Base-by-base conservation (phyloP, 768 basidiomycete species). In the Leccinum rimulosum region DNA sequence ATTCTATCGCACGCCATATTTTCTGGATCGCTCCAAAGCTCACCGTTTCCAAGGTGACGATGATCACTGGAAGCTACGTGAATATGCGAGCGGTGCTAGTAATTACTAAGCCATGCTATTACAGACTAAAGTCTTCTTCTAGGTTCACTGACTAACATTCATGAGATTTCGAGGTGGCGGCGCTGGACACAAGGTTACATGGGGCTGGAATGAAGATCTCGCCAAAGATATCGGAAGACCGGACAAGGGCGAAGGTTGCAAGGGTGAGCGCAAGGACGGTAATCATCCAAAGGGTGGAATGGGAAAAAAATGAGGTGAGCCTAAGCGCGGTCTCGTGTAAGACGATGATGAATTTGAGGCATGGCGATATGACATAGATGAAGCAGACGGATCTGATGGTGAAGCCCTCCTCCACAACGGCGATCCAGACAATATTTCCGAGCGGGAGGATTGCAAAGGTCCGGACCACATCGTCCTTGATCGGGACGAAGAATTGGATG, bases 81-180 rank as follows among this genome's bases (percentile, higher is more conserved):
- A 73, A 70, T 28, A 68, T 74, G 76, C 77, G 35, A 57, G 74
- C n/a, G 6, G 14, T 30, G 30, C 30, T 30, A 30, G 30, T 30
- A 30, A 30, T 4, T 19, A 45, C 43, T 19, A 33, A 45, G 4
- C n/a, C 0, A 19, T 43, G 17, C n/a, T 19, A 45, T 17, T 7
- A 17, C n/a, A 17, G 8, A 45, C 43, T 45, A n/a, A 45, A 45
- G 30, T 30, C 30, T 45, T n/a, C n/a, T 45, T 45, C 9, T 38
- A 56, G 58, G 12, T 33, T 55, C 14, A 12, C 43, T n/a, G 30
- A 55, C 30, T n/a, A 14, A 45, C 47, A 14, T 55, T 55, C 43
- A 55, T 25, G 54, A 10, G 43, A 6, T 15, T 45, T 10, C 54
- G 30, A 9, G 54, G 54, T 2, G 54, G 43, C 4, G 43, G 54